phyloP scores from a whole-genome alignment of 1,284 basidiomycete species.

The Fomes fomentarius region DNA sequence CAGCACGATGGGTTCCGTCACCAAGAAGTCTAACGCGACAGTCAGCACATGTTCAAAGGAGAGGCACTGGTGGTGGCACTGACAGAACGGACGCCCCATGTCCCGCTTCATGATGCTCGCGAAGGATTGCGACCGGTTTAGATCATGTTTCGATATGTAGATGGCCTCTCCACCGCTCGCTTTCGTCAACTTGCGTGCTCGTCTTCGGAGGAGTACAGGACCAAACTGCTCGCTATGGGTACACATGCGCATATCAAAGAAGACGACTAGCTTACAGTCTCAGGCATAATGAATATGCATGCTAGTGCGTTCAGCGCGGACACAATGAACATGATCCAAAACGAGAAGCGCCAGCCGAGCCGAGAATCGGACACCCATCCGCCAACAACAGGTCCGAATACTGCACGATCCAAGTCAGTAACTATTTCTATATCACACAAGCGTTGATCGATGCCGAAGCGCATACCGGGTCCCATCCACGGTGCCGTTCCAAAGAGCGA shows the following conservation, averaged over 20 bases:
- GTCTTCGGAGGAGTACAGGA: constrained; percentile 64
- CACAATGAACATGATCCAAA: constrained; percentile 72
- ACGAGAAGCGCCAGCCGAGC: constrained; percentile 70
- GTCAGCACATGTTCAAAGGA: not conserved
- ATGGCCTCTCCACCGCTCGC: constrained; percentile 46
- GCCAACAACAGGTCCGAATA: constrained; percentile 67
- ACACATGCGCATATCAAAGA: too few relatives aligned
- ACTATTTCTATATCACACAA: too few relatives aligned
- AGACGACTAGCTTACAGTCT: constrained; percentile 48
- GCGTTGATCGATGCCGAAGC: too few relatives aligned
- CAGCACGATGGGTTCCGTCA: constrained; percentile 71
- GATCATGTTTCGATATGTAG: constrained; percentile 61
- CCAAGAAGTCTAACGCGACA: constrained; percentile 52
- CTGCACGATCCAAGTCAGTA: too few relatives aligned
- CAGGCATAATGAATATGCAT: constrained; percentile 50
- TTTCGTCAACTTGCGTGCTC: constrained; percentile 52
- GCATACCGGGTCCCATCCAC: constrained; percentile 68
- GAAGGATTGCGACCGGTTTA: constrained; percentile 48
- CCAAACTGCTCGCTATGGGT: too few relatives aligned
- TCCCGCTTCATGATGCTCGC: constrained; percentile 44
- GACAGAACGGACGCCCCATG: constrained; percentile 64
- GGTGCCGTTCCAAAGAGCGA: constrained; percentile 69
- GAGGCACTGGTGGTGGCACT: constrained; percentile 20
- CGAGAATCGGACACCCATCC: constrained; percentile 58
- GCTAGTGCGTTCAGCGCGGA: constrained; percentile 51